These are phyloP conservation scores for Larix kaempferi DNA, from an alignment of 75 land plant genomes.

Conservation along the genomic window DNA sequence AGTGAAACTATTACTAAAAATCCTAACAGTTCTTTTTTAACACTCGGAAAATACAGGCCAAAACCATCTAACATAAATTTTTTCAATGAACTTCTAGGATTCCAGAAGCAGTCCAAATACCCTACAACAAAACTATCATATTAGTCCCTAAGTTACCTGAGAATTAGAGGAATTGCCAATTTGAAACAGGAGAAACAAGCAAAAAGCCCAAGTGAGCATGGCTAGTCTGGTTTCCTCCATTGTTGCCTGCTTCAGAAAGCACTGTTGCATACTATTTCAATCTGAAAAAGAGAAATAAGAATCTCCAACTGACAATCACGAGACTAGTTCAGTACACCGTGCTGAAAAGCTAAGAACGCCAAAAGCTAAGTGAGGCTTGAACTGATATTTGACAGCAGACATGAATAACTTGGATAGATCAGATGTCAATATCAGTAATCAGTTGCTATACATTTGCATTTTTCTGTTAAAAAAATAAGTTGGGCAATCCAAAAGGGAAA, in stretches of 20 bases:
- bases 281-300: background rate
- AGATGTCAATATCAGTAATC: too few relatives aligned
- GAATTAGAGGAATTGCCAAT: conserved; percentile 1
- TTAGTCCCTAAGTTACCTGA: background rate
- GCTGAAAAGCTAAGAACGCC: background rate
- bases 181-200: background rate
- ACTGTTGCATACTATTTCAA: background rate
- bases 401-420: too few relatives aligned
- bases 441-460: too few relatives aligned
- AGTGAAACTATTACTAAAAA: background rate
- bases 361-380: background rate
- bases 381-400: too few relatives aligned
- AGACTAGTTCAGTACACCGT: background rate
- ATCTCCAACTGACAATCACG: background rate
- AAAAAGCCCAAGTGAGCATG: background rate
- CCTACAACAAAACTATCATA: too few relatives aligned
- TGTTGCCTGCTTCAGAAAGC: background rate
- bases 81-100: too few relatives aligned
- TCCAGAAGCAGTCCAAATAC: too few relatives aligned
- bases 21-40: too few relatives aligned
- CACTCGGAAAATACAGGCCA: too few relatives aligned
- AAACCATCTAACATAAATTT: too few relatives aligned
- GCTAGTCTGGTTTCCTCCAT: conserved; percentile 1
- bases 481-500: too few relatives aligned
- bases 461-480: too few relatives aligned